phyloP scores from a whole-genome alignment of 1,284 basidiomycete genomes.

The Agroathelia rolfsii region DNA sequence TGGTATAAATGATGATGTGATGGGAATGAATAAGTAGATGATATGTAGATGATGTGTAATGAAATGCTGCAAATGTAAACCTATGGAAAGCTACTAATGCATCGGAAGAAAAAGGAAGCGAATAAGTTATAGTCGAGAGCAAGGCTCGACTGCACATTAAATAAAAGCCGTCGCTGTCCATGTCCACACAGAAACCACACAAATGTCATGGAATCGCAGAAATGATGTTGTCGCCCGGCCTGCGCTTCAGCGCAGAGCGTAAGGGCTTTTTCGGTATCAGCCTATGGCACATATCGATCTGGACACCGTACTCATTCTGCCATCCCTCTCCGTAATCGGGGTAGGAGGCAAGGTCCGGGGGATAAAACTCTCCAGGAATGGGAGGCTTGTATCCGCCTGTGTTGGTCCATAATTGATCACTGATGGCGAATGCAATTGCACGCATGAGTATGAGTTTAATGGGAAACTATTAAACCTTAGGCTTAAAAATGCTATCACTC shows the following conservation, averaged over 20 bases:
- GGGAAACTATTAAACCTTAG: slow-evolving; percentile 1
- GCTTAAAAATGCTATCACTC: too few species aligned
- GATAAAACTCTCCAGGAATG: slow-evolving; percentile 47
- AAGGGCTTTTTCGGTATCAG: slow-evolving; percentile 59
- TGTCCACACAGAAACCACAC: too few species aligned
- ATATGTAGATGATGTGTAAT: too few species aligned
- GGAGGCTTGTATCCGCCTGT: slow-evolving; percentile 56
- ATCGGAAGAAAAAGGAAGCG: too few species aligned
- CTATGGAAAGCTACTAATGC: too few species aligned
- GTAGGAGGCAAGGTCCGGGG: slow-evolving; percentile 57
- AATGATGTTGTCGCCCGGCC: slow-evolving; percentile 6
- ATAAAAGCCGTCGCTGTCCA: too few species aligned
- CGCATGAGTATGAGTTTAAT: slow-evolving; percentile 5
- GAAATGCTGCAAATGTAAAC: too few species aligned
- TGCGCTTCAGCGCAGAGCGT: slow-evolving; percentile 58
- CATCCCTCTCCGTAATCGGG: slow-evolving; percentile 61
- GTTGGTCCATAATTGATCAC: slow-evolving; percentile 77
- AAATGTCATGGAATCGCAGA: too few species aligned
- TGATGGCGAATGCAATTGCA: slow-evolving; percentile 19
- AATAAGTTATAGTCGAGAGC: too few species aligned
- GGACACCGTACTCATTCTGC: slow-evolving; percentile 70
- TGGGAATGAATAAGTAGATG: too few species aligned
- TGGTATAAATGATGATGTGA: too few species aligned
- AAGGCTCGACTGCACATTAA: too few species aligned
- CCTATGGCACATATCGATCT: slow-evolving; percentile 67